A percentile compares a stretch with the other conserved stretches of the same genome.
Evolutionary conservation across 2,329 filamentous ascomycete species (phyloP).

Genomic region (Fusarium tanahbumbuense): DNA sequence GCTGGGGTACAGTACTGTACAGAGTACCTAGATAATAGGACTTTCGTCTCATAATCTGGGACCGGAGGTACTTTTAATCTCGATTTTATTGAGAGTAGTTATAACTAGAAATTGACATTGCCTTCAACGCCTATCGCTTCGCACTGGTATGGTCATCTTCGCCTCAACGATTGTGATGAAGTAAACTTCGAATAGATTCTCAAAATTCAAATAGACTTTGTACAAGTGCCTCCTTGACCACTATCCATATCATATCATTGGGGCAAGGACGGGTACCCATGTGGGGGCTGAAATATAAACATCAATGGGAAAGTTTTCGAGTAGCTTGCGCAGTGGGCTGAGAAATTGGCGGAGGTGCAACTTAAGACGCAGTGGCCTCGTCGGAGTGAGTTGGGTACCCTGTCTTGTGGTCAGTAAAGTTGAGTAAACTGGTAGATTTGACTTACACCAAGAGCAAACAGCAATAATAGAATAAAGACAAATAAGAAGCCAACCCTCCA

Average conservation of each 20-base stretch:
- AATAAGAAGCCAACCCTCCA: slow-evolving; percentile 81
- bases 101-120: not conserved
- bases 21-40: too few species aligned
- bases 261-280: not conserved
- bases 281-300: not conserved
- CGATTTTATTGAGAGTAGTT: not conserved
- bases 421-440: not conserved
- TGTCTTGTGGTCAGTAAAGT: slow-evolving; percentile 20
- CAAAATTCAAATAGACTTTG: slow-evolving; percentile 2
- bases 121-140: slow-evolving; percentile 14
- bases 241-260: not conserved
- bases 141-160: slow-evolving; percentile 1
- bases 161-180: not conserved
- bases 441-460: slow-evolving; percentile 71
- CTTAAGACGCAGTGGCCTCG: not conserved
- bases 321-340: not conserved
- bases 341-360: not conserved
- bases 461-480: slow-evolving; percentile 85
- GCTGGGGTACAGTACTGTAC: too few species aligned
- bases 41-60: too few species aligned
- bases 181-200: not conserved
- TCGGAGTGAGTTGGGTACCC: slow-evolving; percentile 37
- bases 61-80: not conserved
- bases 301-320: not conserved
- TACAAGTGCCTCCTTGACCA: not conserved